Evolutionary conservation across 2,329 filamentous ascomycete genomes (phyloP).

Genomic region (Claviceps sp.): DNA sequence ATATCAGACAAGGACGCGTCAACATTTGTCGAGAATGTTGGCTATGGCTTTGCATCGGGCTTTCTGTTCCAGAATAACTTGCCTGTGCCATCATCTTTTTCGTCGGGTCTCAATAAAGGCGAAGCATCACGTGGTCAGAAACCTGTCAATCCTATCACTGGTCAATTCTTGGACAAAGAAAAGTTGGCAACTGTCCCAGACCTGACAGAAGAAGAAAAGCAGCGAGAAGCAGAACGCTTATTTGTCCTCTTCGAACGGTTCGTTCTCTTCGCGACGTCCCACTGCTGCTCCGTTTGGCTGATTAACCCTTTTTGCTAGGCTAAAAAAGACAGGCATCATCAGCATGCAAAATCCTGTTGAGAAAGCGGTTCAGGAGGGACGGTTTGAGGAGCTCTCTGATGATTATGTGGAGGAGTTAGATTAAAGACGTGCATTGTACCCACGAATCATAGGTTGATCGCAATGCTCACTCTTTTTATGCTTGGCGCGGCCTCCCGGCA

Average conservation of each 20-base stretch:
- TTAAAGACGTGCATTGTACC: conserved; percentile 17
- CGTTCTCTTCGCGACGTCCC: conserved; percentile 5
- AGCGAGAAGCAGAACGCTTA: conserved; percentile 75
- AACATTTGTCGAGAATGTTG: conserved; percentile 79
- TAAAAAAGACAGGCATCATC: conserved; percentile 64
- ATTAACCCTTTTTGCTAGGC: conserved; percentile 17
- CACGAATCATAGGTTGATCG: neutral
- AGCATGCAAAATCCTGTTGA: conserved; percentile 69
- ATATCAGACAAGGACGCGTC: conserved; percentile 69
- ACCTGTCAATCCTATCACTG: conserved; percentile 71
- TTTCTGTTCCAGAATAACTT: conserved; percentile 80
- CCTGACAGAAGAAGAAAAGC: conserved; percentile 87
- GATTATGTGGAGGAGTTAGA: conserved; percentile 32
- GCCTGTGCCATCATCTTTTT: conserved; percentile 53
- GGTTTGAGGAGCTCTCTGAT: conserved; percentile 54
- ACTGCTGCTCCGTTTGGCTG: conserved; percentile 3
- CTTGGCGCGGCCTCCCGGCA: neutral
- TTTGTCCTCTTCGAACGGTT: conserved; percentile 85
- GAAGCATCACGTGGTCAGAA: conserved; percentile 18
- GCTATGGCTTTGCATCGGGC: conserved; percentile 86
- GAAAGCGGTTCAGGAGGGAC: conserved; percentile 53
- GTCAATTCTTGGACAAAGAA: conserved; percentile 63
- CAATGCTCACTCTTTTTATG: neutral
- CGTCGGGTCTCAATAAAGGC: conserved; percentile 28
- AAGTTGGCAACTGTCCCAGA: conserved; percentile 43